Percentiles rank a stretch among this genome's conserved stretches.
Conservation (phyloP, 164 flowering plant species). For the Piper betle region DNA sequence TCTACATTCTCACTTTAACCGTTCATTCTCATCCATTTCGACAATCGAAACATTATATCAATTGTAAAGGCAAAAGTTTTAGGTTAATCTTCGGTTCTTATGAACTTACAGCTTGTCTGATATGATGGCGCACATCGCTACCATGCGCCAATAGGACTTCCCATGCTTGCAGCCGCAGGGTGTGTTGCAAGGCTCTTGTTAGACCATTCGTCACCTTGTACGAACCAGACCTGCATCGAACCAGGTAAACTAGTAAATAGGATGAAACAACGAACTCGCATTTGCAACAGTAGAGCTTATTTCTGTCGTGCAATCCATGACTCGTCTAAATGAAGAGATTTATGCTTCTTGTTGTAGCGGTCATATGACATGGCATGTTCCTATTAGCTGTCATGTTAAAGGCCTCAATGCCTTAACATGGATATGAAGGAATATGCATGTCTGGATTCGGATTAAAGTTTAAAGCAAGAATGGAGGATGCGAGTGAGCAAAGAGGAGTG, state of each 20-base stretch:
- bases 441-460: no score
- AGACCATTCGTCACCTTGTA: conserved; percentile 22
- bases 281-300: no score
- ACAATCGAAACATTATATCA: not conserved
- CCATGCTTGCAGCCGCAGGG: conserved; percentile 34
- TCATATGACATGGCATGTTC: no score
- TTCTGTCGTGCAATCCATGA: no score
- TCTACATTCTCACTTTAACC: not conserved
- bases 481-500: not conserved
- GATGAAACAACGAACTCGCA: no score
- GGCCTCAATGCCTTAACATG: no score
- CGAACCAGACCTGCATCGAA: conserved; percentile 11
- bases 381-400: no score
- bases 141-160: conserved; percentile 35
- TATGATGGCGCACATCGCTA: conserved; percentile 22
- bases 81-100: no score
- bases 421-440: no score
- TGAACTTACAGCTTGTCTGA: conserved; percentile 35
- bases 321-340: no score
- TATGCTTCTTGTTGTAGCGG: no score
- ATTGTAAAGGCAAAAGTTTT: not conserved
- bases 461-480: not conserved
- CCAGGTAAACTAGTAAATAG: not conserved
- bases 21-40: not conserved
- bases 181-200: conserved; percentile 20